Evolutionary conservation across 1,139 yeast species (phyloP), one percentile per base, ranked within the genome.

Genomic region (Hyphopichia pseudoburtonii): DNA sequence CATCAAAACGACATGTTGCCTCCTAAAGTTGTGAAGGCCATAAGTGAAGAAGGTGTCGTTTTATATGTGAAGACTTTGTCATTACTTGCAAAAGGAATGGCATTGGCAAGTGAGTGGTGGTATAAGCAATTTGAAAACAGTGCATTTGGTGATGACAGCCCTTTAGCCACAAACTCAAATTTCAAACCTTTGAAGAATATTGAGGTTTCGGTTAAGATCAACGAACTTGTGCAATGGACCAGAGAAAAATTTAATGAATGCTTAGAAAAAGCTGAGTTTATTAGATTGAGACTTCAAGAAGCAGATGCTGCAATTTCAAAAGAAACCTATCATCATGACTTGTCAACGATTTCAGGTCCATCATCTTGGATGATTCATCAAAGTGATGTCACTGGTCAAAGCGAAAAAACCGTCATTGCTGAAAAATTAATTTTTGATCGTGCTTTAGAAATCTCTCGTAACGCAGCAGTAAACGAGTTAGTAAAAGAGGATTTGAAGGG

Each of bases 21-120:
- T 3, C 80, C 86, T 0, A 75, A 72, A 35, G 75, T 82, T 52
- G 70, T 80, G 10, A 73, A 71, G 44, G 60, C 72, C 2, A 73
- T 87, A n/a, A 78, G 92, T 40, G 87, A 83, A 52, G 97, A 92
- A 57, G 95, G 97, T 1, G 80, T 89, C 22, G 85, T 82, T 0
- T 64, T 92, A 34, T 90, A 89, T 56, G 84, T 89, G 42, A 90
- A 90, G 62, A 78, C 95, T 0, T 69, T 92, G 34, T 81, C 95
- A 1, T 64, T 90, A 12, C 68, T 90, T 37, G 94, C 96, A 0
- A 79, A 75, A 44, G 95, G 96, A 0, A 90, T 92, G 95, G 74
- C 80, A 26, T 60, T 82, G 30, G 95, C 96, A 1, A 79, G 89
- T 33, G 80, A 73, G 15, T 90, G 97, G 97, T 90, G 97, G 97